Percentiles rank a stretch among this genome's conserved stretches.
phyloP scores from a whole-genome alignment of 148 eudicot species.

The Rhododendron kiyosumense region DNA sequence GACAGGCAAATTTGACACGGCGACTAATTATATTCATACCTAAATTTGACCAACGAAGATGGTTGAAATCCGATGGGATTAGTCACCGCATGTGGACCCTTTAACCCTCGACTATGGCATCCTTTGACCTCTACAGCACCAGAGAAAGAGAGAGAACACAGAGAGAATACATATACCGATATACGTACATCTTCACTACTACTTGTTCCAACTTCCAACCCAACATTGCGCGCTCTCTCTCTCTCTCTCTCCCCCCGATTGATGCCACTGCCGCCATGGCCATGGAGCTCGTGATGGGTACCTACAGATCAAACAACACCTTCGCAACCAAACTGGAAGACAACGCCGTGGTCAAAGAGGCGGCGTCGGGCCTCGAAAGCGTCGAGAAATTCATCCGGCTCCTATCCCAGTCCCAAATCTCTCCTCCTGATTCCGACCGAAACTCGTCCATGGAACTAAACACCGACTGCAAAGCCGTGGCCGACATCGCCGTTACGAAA shows the following conservation, averaged over 20 bases:
- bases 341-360: conserved; percentile 48
- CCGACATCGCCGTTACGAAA: conserved; percentile 60
- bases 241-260: background rate
- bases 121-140: conserved; percentile 19
- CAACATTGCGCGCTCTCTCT: background rate
- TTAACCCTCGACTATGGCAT: conserved; percentile 17
- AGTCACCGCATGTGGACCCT: conserved; percentile 28
- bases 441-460: conserved; percentile 15
- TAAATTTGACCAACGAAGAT: conserved; percentile 44
- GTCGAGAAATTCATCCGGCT: conserved; percentile 61
- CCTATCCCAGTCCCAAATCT: conserved; percentile 29
- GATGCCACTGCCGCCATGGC: conserved; percentile 43
- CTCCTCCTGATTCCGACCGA: background rate
- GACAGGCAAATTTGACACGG: background rate
- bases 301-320: conserved; percentile 18
- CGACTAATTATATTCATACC: conserved; percentile 33
- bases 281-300: conserved; percentile 48
- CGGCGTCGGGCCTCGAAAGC: conserved; percentile 70
- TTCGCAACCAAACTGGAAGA: conserved; percentile 24
- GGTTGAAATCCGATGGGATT: conserved; percentile 14
- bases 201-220: background rate
- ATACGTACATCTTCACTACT: background rate
- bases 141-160: background rate
- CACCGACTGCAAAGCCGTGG: conserved; percentile 46
- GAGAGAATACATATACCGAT: background rate